Base-by-base conservation (phyloP, 2,329 filamentous ascomycete species). In the Nannizzia gypsea region DNA sequence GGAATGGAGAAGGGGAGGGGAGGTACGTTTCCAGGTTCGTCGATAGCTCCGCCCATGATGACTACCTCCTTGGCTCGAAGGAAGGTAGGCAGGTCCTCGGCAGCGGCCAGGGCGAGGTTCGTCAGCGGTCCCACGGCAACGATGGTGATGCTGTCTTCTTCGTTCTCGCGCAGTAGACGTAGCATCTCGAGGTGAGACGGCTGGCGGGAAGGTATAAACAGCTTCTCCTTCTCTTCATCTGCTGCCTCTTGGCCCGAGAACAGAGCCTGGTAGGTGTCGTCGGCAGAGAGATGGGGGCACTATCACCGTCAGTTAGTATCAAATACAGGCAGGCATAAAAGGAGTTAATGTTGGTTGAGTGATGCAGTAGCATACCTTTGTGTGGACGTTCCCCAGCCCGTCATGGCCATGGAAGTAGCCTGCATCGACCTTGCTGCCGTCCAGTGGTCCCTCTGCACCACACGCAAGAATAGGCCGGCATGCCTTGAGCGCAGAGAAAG, bases 41-140 rank as follows among this genome's bases (percentile, higher is more conserved):
- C 80, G 59, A 99, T 82, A 24, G 89, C 86, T 62, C 93, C 93
- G 61, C 92, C 93, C 93, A 99, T 99, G 54, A 96, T 88, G 3
- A 96, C 86, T 2, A 99, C 82, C 73, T 97, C 90, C 72, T 95
- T 95, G 56, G 85, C 89, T 48, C 85, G 84, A 59, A 99, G 79
- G 72, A 99, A 96, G 0, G 90, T 86, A 72, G 92, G 89, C 0
- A 91, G 86, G 66, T 97, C 92, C 68, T 90, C 84, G 13, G 90
- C 85, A 2, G 93, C 91, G 2, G 93, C 93, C 26, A 95, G 74
- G 1, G 93, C 93, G 31, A 96, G 77, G 70, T 96, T 99, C n/a
- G 93, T 97, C 66, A 97, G 77, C 0, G 93, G 93, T 0, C 93
- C 93, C 56, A 97, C 80, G 24, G 89, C 89, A 40, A 96, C 84